Percentiles rank a stretch among this genome's conserved stretches.
Conservation (phyloP, 192 early-diverging fungal genomes). For the Chytriomyces confervae region DNA sequence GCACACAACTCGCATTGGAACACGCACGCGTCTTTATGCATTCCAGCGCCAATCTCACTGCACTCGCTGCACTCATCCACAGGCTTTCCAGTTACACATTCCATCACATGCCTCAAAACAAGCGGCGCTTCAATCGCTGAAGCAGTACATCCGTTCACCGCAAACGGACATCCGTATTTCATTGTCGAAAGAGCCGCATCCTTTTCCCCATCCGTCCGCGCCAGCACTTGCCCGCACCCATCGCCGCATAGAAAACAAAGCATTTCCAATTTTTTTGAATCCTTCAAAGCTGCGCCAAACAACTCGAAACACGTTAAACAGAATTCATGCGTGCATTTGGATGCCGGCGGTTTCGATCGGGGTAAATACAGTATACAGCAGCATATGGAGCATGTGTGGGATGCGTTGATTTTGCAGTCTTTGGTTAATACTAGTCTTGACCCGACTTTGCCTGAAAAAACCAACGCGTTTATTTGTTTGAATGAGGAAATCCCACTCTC, state of each 20-base stretch:
- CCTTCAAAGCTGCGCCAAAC: no score
- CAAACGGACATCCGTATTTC: no score
- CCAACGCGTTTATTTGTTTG: not conserved
- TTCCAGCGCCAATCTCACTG: slow-evolving; percentile 6
- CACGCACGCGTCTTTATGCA: slow-evolving; percentile 38
- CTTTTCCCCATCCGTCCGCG: slow-evolving; percentile 6
- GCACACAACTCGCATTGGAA: slow-evolving; percentile 33
- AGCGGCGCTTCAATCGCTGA: not conserved
- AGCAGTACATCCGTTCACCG: slow-evolving; percentile 28
- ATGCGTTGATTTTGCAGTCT: not conserved
- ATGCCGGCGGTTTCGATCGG: not conserved
- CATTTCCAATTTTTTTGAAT: not conserved
- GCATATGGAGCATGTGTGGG: slow-evolving; percentile 30
- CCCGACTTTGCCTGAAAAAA: not conserved
- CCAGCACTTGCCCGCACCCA: slow-evolving; percentile 24
- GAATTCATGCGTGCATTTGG: slow-evolving; percentile 41
- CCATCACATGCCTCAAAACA: not conserved
- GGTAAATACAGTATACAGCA: not conserved
- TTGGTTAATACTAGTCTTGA: not conserved
- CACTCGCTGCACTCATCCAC: slow-evolving; percentile 34
- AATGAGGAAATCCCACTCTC: not conserved
- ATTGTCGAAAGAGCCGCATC: slow-evolving; percentile 13
- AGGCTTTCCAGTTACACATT: not conserved
- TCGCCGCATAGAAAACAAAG: slow-evolving; percentile 35
- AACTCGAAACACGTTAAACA: slow-evolving; percentile 47